Evolutionary conservation across 2,329 filamentous ascomycete genomes (phyloP).

Genomic region (Exophiala phaeomuriformis): DNA sequence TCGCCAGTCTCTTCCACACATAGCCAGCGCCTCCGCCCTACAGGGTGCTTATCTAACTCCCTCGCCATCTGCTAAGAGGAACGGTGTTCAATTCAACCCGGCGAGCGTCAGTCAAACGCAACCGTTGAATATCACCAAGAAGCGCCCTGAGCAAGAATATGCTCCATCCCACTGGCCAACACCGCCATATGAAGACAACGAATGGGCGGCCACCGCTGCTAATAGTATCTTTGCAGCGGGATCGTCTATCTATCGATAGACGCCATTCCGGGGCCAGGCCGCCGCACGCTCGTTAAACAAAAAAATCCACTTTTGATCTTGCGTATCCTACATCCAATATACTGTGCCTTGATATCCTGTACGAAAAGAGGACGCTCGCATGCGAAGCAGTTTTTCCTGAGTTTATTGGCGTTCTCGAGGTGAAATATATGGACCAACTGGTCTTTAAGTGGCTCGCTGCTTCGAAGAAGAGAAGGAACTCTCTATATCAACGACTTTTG

Average conservation of each 20-base stretch:
- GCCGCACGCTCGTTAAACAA: slow-evolving; percentile 12
- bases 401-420: slow-evolving; percentile 6
- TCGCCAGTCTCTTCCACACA: slow-evolving; percentile 33
- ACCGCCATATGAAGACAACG: slow-evolving; percentile 86
- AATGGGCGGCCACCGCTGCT: slow-evolving; percentile 79
- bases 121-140: slow-evolving; percentile 61
- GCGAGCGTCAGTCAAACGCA: slow-evolving; percentile 47
- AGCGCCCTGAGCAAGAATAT: slow-evolving; percentile 45
- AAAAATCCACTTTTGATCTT: slow-evolving; percentile 12
- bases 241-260: slow-evolving; percentile 29
- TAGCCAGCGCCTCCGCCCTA: slow-evolving; percentile 14
- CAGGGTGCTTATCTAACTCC: slow-evolving; percentile 57
- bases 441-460: neutral
- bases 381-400: slow-evolving; percentile 11
- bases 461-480: slow-evolving; percentile 3
- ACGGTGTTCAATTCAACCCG: slow-evolving; percentile 65
- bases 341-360: slow-evolving; percentile 25
- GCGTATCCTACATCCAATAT: slow-evolving; percentile 16
- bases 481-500: slow-evolving; percentile 2
- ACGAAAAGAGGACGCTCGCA: slow-evolving; percentile 21
- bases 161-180: slow-evolving; percentile 77
- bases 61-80: slow-evolving; percentile 74
- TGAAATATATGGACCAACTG: slow-evolving; percentile 2
- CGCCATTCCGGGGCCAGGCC: neutral
- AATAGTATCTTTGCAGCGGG: slow-evolving; percentile 73